A percentile compares a stretch with the other conserved stretches of the same genome.
These are phyloP conservation scores for Bacidia rubella DNA, from an alignment of 495 filamentous ascomycete genomes.

Conservation along the genomic window DNA sequence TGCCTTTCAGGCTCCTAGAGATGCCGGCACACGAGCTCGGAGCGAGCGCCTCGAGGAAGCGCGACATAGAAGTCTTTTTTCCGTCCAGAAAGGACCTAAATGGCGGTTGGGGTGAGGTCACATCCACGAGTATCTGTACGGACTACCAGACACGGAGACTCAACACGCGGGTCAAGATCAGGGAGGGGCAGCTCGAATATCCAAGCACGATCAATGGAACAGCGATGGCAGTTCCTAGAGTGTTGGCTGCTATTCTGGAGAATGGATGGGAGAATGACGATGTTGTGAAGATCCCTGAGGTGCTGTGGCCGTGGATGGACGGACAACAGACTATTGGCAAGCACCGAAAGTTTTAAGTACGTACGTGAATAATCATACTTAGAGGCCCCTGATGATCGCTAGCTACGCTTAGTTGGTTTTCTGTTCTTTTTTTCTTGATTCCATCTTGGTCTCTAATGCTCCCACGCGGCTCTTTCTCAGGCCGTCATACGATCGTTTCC, in stretches of 20 bases:
- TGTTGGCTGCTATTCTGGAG: constrained; percentile 85
- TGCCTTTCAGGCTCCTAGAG: constrained; percentile 82
- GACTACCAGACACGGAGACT: constrained; percentile 86
- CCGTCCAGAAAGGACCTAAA: constrained; percentile 61
- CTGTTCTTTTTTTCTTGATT: no score
- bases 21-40: constrained; percentile 86
- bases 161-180: constrained; percentile 45
- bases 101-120: constrained; percentile 88
- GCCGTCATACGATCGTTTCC: no score
- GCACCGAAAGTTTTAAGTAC: no score
- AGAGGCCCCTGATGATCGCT: no score
- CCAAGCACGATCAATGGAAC: constrained; percentile 91
- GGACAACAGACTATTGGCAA: constrained; percentile 50
- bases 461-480: no score
- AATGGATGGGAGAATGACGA: constrained; percentile 65
- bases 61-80: constrained; percentile 90
- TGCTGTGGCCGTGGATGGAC: constrained; percentile 69
- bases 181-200: constrained; percentile 35
- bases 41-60: constrained; percentile 70
- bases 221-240: constrained; percentile 77
- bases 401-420: no score
- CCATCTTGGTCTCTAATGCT: no score
- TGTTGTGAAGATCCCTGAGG: constrained; percentile 59
- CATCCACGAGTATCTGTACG: constrained; percentile 77
- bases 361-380: no score